Evolutionary conservation across 108 stramenopile genomes (phyloP), one percentile per base, ranked within the genome.

Genomic region (Conticribra weissflogii): DNA sequence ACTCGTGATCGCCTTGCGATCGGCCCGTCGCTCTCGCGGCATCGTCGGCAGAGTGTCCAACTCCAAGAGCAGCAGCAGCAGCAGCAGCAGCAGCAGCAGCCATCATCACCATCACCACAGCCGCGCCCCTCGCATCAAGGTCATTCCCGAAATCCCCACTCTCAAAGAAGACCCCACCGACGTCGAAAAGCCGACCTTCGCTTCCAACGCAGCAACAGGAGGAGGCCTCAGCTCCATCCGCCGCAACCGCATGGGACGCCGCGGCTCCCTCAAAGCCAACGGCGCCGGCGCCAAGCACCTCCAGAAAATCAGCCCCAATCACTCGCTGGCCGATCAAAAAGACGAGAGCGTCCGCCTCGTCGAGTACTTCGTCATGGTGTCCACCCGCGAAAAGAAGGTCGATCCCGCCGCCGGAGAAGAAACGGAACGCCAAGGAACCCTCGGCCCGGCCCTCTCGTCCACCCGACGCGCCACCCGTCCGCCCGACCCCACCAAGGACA

Each of bases 291-390:
- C 46, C 63, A 67, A 55, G 31, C 32, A 30, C 0, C 55, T 33
- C 18, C 30, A 31, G 2, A 58, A 47, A 12, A 54, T 18, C n/a
- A n/a, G 12, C 53, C 9, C 28, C 19, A 34, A 22, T 2, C 27
- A 36, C 47, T 33, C 29, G 21, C 24, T 21, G 16, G 46, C 52
- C 16, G 72, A 53, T 18, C 34, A 33, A 57, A 60, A 33, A 21
- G 62, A 23, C 5, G 66, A 67, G 2, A 67, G 66, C 45, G 27
- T 67, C n/a, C 74, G 94, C 28, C 82, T 95, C 27, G 91, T 95
- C 21, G 94, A 95, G 64, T 95, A 95, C 60, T 95, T 95, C 70
- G 67, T 93, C 14, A 83, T 93, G 28, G 82, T 95, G 31, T 82
- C 85, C 18, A 67, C 54, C 36, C 53, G 36, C 5, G 36, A 41